phyloP scores from a whole-genome alignment of 192 early-diverging fungal species.

The Rhizophlyctis rosea region DNA sequence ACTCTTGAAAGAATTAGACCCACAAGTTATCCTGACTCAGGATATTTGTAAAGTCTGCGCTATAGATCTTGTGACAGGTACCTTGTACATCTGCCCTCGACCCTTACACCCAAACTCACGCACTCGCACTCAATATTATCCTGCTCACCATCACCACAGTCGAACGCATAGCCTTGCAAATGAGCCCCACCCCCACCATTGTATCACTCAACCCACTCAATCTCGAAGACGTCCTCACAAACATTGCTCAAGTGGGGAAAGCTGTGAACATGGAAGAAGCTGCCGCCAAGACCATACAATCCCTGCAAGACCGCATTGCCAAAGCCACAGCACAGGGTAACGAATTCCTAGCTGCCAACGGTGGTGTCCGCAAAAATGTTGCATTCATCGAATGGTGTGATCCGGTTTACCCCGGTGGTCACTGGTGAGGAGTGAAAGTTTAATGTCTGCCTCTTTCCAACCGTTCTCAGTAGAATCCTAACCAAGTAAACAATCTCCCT shows the following conservation, averaged over 20 bases:
- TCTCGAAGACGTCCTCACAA: slow-evolving; percentile 45
- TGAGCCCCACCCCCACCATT: slow-evolving; percentile 44
- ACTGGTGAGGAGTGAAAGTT: slow-evolving; percentile 36
- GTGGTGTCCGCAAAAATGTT: slow-evolving; percentile 31
- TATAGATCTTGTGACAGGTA: slow-evolving; percentile 42
- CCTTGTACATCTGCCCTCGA: neutral
- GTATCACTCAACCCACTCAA: slow-evolving; percentile 51
- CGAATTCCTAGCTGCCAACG: slow-evolving; percentile 9
- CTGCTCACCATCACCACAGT: slow-evolving; percentile 29
- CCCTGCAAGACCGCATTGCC: slow-evolving; percentile 23
- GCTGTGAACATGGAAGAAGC: slow-evolving; percentile 29
- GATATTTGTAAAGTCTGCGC: slow-evolving; percentile 52
- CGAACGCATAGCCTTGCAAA: slow-evolving; percentile 40
- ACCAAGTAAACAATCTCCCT: no score
- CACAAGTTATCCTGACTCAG: slow-evolving; percentile 52
- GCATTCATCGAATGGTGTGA: slow-evolving; percentile 54
- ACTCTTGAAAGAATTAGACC: slow-evolving; percentile 33
- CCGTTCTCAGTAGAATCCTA: no score
- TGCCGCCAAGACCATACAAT: slow-evolving; percentile 13
- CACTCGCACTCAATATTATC: neutral
- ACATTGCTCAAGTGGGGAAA: slow-evolving; percentile 43
- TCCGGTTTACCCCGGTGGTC: slow-evolving; percentile 51
- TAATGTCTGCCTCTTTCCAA: no score
- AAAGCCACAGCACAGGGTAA: slow-evolving; percentile 14
- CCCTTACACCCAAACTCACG: neutral